Percentiles rank a stretch among this genome's conserved stretches.
These are phyloP conservation scores for Lentinula lateritia DNA, from an alignment of 768 basidiomycete species.

Conservation along the genomic window DNA sequence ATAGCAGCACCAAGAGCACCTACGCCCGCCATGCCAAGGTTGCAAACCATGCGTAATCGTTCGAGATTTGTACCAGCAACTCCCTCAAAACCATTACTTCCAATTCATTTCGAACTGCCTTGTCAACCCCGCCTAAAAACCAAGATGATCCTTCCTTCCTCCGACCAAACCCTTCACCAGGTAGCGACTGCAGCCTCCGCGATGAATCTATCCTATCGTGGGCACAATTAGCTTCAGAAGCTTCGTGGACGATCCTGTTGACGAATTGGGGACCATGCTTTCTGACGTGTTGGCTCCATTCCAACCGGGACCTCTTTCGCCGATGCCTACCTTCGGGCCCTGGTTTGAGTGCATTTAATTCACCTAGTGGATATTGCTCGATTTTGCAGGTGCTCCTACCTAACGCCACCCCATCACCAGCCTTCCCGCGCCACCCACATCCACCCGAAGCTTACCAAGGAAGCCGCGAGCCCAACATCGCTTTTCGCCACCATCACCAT, in stretches of 20 bases:
- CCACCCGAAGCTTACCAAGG: no score
- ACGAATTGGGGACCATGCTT: constrained; percentile 67
- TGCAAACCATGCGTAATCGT: constrained; percentile 31
- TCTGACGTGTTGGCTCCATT: constrained; percentile 72
- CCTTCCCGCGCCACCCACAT: constrained; percentile 35
- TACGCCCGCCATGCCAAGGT: constrained; percentile 70
- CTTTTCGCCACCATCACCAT: no score
- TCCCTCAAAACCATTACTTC: constrained; percentile 49
- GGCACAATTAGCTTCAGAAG: constrained; percentile 66
- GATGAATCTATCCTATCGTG: constrained; percentile 73
- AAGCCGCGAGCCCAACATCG: no score
- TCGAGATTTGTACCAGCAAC: constrained; percentile 44
- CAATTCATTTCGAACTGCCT: constrained; percentile 45
- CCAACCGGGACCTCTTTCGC: constrained; percentile 55
- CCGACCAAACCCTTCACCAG: constrained; percentile 31
- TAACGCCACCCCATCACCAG: constrained; percentile 78
- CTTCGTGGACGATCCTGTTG: constrained; percentile 56
- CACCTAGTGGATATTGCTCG: constrained; percentile 70
- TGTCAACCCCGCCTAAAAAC: constrained; percentile 48
- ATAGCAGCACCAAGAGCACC: constrained; percentile 62
- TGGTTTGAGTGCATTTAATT: constrained; percentile 61
- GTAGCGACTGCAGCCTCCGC: constrained; percentile 28
- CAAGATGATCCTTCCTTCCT: constrained; percentile 37
- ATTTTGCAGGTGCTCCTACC: constrained; percentile 81
- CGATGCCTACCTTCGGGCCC: constrained; percentile 67